Evolutionary conservation across 1,284 basidiomycete genomes (phyloP).

Genomic region (Leccinum solheimii): DNA sequence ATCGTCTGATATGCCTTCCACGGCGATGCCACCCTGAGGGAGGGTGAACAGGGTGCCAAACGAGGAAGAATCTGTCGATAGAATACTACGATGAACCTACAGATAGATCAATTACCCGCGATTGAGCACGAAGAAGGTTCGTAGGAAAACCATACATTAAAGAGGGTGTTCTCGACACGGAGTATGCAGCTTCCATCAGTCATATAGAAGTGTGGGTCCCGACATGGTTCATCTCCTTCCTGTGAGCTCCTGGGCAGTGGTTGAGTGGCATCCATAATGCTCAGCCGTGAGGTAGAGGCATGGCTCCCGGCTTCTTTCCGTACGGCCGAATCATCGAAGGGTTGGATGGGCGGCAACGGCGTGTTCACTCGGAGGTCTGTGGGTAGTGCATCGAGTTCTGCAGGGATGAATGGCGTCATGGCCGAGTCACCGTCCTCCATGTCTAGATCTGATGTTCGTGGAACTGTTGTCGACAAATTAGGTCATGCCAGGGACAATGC

Average conservation of each 20-base stretch:
- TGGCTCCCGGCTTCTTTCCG: constrained; percentile 11
- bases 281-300: constrained; percentile 8
- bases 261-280: constrained; percentile 1
- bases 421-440: constrained; percentile 17
- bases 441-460: background rate
- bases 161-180: constrained; percentile 57
- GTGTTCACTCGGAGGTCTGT: background rate
- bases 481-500: constrained; percentile 6
- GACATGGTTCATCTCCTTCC: constrained; percentile 19
- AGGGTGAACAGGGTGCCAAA: constrained; percentile 64
- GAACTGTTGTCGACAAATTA: constrained; percentile 3
- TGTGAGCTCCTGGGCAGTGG: constrained; percentile 1
- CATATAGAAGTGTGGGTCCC: constrained; percentile 46
- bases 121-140: background rate
- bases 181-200: constrained; percentile 63
- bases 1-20: constrained; percentile 61
- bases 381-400: constrained; percentile 18
- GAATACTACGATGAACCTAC: constrained; percentile 64
- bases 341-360: background rate
- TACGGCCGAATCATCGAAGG: constrained; percentile 3
- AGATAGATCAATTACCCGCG: constrained; percentile 1
- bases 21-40: constrained; percentile 48
- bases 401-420: constrained; percentile 28
- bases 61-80: constrained; percentile 62
- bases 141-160: constrained; percentile 50